Base-by-base conservation (phyloP, 805 yeast genomes). In the Schwanniomyces sp. region DNA sequence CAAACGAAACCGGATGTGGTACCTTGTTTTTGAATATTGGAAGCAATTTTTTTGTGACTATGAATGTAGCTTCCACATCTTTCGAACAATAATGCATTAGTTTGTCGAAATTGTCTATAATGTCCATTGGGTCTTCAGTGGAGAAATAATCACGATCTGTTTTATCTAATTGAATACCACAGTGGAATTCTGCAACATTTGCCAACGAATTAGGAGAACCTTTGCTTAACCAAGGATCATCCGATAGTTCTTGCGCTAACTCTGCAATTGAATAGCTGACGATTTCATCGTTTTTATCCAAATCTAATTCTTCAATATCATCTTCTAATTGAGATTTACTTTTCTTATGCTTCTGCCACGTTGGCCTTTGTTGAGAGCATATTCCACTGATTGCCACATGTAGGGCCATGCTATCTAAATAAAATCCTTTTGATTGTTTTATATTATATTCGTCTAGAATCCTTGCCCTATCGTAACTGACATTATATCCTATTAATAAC, bases 1-100 rank as follows among this genome's bases (percentile, higher is more conserved):
- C 91, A 69, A 91, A 86, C 12, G 96, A 88, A 2, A 92, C 96
- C 0, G 99, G 97, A 65, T 94, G 99, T 0, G 99, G 96, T 39
- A 91, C 82, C 43, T 81, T 78, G 28, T 71, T 57, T 25, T 79
- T 63, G 58, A 88, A 94, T 30, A 71, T 68, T 1, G 96, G 97
- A 28, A 84, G 80, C 0, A 91, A 79, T 49, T 81, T 81, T 48
- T 76, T 71, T 53, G 85, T 84, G 2, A 92, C 89, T 49, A 70
- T 69, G 56, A 78, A 85, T 0, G 99, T 94, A 1, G 85, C 84
- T 7, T 70, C 69, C 0, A 91, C 96, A 69, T 94, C 99, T 5
- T 66, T 68, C 0, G 96, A 90, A 75, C 99, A 95, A 69, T 95
- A 94, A 34, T 67, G 64, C 72, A 90, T 82, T 50, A 91, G 71